Evolutionary conservation across 1,139 yeast species (phyloP), one percentile per base, ranked within the genome.

Genomic region (Keqinozyma sinolaborantium): DNA sequence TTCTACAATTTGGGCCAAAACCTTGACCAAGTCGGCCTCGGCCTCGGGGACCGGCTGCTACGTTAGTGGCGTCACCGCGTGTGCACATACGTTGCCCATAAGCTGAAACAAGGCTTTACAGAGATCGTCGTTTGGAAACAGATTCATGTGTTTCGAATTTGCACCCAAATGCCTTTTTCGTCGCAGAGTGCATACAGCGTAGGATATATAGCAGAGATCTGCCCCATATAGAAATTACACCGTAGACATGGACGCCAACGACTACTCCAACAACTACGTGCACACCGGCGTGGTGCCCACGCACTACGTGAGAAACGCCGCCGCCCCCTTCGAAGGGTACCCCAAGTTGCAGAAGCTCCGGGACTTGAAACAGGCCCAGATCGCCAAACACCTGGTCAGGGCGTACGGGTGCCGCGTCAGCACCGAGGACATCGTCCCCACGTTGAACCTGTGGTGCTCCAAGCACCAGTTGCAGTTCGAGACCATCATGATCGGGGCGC

Each of bases 401-500:
- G 85, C 95, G 0, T 83, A 69, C 48, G 95, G 95, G 1, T 70
- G 73, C 6, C 61, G 82, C 29, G 70, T 77, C 3, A 54, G 64
- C 10, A 64, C 77, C 3, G 66, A 69, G 23, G 59, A 72, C 33
- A 78, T 87, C 54, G 64, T 77, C 2, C 68, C 75, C 1, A 70
- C 75, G 0, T 60, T 88, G 34, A 68, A 71, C 38, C 50, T 55
- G 6, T 84, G 95, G 95, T 74, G 77, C 24, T 60, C 60, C 14
- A 58, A 61, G 18, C 69, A 74, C 30, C 72, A 71, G 4, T 49
- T 84, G 25, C 76, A 75, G 36, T 90, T 90, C 56, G 97, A 90
- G 52, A 95, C 88, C 8, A 83, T 90, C 8, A 84, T 90, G 95
- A 77, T 90, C 31, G 95, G 95, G 1, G 94, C 95, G 1, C 64